Evolutionary conservation across 768 basidiomycete species (phyloP), one percentile per base, ranked within the genome.

Genomic region (Russula sp.): DNA sequence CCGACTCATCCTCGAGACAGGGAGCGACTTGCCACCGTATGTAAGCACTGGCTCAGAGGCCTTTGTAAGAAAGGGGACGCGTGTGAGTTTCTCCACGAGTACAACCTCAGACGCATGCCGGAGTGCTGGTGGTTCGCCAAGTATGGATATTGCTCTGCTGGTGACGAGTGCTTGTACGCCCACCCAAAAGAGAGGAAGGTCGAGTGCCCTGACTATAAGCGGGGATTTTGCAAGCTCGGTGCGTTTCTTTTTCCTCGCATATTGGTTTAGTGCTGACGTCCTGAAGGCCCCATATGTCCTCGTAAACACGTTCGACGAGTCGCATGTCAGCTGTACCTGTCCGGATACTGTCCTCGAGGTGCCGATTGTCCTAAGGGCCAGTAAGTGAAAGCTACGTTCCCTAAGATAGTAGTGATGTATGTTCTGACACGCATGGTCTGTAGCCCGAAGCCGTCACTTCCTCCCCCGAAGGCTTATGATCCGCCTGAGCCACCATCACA

Each of bases 101-200:
- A 98, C 79, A 97, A 98, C 74, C 82, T 99, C 57, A 79, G 97
- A 64, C 88, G 92, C 65, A 98, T 98, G 95, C 97, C 97, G 7
- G 93, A 98, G 74, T 98, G 97, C 72, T 97, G 94, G 89, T 98
- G 94, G 94, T 98, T 87, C 75, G 92, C 92, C 57, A 97, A 96
- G 75, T 95, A 94, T 71, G 97, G 97, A 18, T 98, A 94, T 75
- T 98, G 97, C 75, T 92, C 92, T 28, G 89, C 94, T 22, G 96
- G 97, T 62, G 94, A 96, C 70, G 95, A 98, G 75, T 99, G 97
- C 74, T 79, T 99, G 69, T 99, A 98, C 74, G 92, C 92, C 18
- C 93, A 96, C 73, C 94, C 93, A 14, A 92, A 94, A 74, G 92
- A 94, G 75, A 83, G 94, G 57, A 84, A 86, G 62, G 85, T 92